Conservation (phyloP, 2,329 filamentous ascomycete genomes). For the Domatiomyces globalis region DNA sequence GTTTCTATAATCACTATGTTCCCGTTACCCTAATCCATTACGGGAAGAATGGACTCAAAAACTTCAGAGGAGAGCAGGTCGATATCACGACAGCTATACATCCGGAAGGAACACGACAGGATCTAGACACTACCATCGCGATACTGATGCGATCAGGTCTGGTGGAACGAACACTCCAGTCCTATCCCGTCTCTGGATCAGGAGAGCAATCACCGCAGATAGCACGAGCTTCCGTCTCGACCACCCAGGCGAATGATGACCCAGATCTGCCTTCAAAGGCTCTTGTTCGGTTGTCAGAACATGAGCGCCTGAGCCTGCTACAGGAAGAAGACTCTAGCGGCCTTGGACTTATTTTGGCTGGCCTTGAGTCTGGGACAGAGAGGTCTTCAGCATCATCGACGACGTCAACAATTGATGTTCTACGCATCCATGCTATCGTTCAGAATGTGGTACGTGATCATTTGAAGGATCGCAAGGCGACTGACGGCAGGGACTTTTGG, state of each 20-base stretch:
- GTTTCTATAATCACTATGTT: slow-evolving; percentile 51
- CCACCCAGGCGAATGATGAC: too few species aligned
- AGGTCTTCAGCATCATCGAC: slow-evolving; percentile 5
- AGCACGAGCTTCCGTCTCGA: too few species aligned
- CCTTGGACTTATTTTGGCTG: slow-evolving; percentile 1
- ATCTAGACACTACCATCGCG: slow-evolving; percentile 33
- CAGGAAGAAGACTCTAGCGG: slow-evolving; percentile 7
- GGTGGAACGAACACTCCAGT: slow-evolving; percentile 28
- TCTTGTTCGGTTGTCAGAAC: background rate
- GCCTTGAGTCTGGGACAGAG: slow-evolving; percentile 2
- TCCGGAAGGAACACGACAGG: slow-evolving; percentile 29
- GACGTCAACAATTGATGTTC: slow-evolving; percentile 26
- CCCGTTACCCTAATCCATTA: slow-evolving; percentile 52
- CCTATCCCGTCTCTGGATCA: slow-evolving; percentile 15
- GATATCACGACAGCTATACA: slow-evolving; percentile 21
- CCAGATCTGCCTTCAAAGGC: too few species aligned
- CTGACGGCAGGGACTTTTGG: slow-evolving; percentile 25
- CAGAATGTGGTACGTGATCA: slow-evolving; percentile 36
- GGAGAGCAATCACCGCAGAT: background rate
- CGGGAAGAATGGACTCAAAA: slow-evolving; percentile 29
- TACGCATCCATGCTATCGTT: slow-evolving; percentile 36
- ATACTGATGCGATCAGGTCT: slow-evolving; percentile 34
- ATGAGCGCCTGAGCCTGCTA: slow-evolving; percentile 1
- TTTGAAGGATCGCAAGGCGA: slow-evolving; percentile 21
- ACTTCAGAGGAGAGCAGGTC: slow-evolving; percentile 27